Evolutionary conservation across 108 stramenopile genomes (phyloP).

Genomic region (Thalassiosira profunda): DNA sequence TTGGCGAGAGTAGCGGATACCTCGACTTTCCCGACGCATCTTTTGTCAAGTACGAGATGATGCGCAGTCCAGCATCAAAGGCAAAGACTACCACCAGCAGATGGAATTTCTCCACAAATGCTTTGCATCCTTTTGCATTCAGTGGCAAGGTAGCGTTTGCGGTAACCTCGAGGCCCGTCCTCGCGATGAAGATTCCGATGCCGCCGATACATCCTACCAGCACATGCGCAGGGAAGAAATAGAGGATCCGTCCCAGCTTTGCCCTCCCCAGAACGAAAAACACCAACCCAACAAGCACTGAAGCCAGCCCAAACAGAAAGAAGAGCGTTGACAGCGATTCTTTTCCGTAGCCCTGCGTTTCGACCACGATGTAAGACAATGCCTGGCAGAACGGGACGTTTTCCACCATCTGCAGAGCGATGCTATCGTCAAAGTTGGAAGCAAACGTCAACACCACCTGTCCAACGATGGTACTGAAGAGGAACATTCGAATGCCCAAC

Average conservation of each 20-base stretch:
- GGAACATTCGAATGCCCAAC: slow-evolving; percentile 85
- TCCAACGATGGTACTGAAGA: slow-evolving; percentile 70
- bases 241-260: slow-evolving; percentile 70
- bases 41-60: slow-evolving; percentile 41
- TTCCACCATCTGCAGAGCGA: slow-evolving; percentile 88
- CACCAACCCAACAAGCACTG: slow-evolving; percentile 67
- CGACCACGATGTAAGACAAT: slow-evolving; percentile 63
- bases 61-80: slow-evolving; percentile 70
- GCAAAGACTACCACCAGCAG: slow-evolving; percentile 55
- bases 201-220: slow-evolving; percentile 89
- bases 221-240: slow-evolving; percentile 88
- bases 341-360: slow-evolving; percentile 64
- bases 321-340: slow-evolving; percentile 83
- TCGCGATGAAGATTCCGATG: slow-evolving; percentile 77
- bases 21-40: slow-evolving; percentile 51
- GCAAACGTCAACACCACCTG: slow-evolving; percentile 69
- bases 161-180: slow-evolving; percentile 81
- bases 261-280: slow-evolving; percentile 78
- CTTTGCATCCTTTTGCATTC: slow-evolving; percentile 14
- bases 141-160: slow-evolving; percentile 53
- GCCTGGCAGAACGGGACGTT: slow-evolving; percentile 83
- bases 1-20: slow-evolving; percentile 76
- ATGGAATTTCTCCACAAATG: slow-evolving; percentile 35
- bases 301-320: slow-evolving; percentile 72
- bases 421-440: slow-evolving; percentile 66